Evolutionary conservation across 352 stramenopile species (phyloP).

Genomic region (Phytopythium ostracodes): DNA sequence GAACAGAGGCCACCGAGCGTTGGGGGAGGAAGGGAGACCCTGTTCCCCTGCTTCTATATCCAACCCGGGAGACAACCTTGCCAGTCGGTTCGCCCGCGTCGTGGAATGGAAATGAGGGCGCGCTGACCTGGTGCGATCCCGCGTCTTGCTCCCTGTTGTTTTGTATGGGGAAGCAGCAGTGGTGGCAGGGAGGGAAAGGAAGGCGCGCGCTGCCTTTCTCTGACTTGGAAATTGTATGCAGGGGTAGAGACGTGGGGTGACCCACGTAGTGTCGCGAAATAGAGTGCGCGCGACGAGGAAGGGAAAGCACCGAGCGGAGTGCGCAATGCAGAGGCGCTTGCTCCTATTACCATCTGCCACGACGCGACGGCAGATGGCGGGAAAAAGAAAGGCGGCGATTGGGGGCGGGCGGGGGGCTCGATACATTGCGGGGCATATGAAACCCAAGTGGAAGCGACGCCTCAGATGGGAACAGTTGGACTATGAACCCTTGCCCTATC

Average conservation of each 20-base stretch:
- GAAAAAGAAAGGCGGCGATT: neutral
- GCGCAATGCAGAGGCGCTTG: neutral
- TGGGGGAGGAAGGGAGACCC: neutral
- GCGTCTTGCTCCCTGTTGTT: neutral
- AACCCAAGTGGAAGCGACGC: neutral
- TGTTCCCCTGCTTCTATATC: neutral
- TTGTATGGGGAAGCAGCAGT: neutral
- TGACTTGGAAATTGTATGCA: neutral
- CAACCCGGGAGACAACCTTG: neutral
- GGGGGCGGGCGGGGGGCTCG: neutral
- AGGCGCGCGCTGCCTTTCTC: neutral
- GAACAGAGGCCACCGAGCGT: constrained; percentile 3
- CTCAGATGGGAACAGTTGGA: neutral
- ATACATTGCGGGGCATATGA: neutral
- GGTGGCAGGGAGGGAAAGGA: neutral
- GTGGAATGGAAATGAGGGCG: constrained; percentile 2
- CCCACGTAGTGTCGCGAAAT: neutral
- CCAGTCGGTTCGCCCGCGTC: neutral
- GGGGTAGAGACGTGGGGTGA: neutral
- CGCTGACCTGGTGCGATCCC: neutral
- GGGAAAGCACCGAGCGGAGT: neutral
- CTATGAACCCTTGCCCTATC: neutral
- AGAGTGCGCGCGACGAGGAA: neutral
- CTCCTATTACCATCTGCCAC: neutral
- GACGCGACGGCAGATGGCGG: neutral